phyloP scores from a whole-genome alignment of 176 grass and related monocot species.

The Triticum urartu region DNA sequence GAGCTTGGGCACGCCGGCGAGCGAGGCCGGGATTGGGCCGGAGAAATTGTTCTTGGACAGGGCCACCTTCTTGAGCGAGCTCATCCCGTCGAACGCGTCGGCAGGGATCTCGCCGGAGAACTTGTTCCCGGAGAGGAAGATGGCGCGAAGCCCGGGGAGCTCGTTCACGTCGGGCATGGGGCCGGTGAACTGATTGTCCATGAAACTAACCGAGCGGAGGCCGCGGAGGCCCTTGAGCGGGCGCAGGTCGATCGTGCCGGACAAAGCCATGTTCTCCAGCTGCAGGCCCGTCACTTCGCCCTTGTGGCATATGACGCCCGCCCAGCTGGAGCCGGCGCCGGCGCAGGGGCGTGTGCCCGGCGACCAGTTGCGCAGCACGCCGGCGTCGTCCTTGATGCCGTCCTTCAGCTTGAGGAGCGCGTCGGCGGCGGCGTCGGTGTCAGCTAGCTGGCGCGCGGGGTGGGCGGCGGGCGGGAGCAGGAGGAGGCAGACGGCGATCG shows the following conservation, averaged over 20 bases:
- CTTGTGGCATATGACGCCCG: slow-evolving; percentile 64
- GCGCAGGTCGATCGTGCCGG: slow-evolving; percentile 57
- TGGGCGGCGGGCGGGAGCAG: background rate
- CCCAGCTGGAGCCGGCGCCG: slow-evolving; percentile 36
- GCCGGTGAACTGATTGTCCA: slow-evolving; percentile 63
- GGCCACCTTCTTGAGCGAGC: slow-evolving; percentile 67
- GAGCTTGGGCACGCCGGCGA: slow-evolving; percentile 55
- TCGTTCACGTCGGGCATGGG: slow-evolving; percentile 60
- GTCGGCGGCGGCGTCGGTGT: slow-evolving; percentile 36
- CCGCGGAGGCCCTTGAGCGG: slow-evolving; percentile 28
- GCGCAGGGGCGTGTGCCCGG: slow-evolving; percentile 54
- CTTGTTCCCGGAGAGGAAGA: slow-evolving; percentile 71
- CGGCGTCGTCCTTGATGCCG: slow-evolving; percentile 30
- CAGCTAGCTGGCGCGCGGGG: slow-evolving; percentile 17
- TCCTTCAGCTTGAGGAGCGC: slow-evolving; percentile 68
- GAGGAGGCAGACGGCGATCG: background rate
- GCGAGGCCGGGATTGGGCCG: slow-evolving; percentile 62
- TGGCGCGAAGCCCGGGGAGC: slow-evolving; percentile 40
- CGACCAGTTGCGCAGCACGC: slow-evolving; percentile 48
- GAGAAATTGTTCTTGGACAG: slow-evolving; percentile 65
- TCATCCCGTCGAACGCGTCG: slow-evolving; percentile 67
- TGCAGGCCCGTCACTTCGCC: slow-evolving; percentile 60
- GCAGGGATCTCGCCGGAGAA: slow-evolving; percentile 63
- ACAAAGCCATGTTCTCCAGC: slow-evolving; percentile 67
- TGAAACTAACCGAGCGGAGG: slow-evolving; percentile 74